Evolutionary conservation across 345 rosid genomes (phyloP).

Genomic region (Conringia planisiliqua): DNA sequence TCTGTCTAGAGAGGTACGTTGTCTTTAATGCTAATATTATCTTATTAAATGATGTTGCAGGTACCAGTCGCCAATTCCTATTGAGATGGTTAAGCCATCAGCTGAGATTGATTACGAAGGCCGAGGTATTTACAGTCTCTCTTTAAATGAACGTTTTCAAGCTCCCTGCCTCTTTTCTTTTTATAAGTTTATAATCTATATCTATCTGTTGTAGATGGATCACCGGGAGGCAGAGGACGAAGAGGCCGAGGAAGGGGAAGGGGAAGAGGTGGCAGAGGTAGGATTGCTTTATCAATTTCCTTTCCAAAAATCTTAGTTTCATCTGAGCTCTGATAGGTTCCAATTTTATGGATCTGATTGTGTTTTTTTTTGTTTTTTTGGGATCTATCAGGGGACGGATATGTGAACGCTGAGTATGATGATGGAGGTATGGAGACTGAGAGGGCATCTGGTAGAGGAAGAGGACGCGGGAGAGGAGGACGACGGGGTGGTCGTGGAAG

Average conservation of each 20-base stretch:
- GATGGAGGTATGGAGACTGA: constrained; percentile 72
- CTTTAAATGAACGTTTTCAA: not conserved
- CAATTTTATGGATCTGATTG: not conserved
- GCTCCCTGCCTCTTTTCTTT: not conserved
- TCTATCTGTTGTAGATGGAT: constrained; percentile 46
- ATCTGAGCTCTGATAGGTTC: not conserved
- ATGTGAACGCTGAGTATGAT: constrained; percentile 52
- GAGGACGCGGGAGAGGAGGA: constrained; percentile 79
- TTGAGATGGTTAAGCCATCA: constrained; percentile 56
- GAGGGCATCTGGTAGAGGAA: constrained; percentile 58
- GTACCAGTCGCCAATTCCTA: constrained; percentile 74
- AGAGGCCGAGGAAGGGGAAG: constrained; percentile 51
- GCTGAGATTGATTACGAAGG: constrained; percentile 53
- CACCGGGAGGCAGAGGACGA: constrained; percentile 57
- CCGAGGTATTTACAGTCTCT: constrained; percentile 40
- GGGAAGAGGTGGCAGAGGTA: constrained; percentile 37
- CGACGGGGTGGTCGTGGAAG: constrained; percentile 65
- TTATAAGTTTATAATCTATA: not conserved
- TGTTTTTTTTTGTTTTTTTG: not conserved
- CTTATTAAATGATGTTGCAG: constrained; percentile 28
- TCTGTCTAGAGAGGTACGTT: not conserved
- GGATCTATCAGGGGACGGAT: constrained; percentile 56
- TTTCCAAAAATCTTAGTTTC: not conserved
- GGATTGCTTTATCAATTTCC: constrained; percentile 19
- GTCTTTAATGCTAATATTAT: not conserved